Base-by-base conservation (phyloP, 2,329 filamentous ascomycete genomes). In the Triangularia setosa region DNA sequence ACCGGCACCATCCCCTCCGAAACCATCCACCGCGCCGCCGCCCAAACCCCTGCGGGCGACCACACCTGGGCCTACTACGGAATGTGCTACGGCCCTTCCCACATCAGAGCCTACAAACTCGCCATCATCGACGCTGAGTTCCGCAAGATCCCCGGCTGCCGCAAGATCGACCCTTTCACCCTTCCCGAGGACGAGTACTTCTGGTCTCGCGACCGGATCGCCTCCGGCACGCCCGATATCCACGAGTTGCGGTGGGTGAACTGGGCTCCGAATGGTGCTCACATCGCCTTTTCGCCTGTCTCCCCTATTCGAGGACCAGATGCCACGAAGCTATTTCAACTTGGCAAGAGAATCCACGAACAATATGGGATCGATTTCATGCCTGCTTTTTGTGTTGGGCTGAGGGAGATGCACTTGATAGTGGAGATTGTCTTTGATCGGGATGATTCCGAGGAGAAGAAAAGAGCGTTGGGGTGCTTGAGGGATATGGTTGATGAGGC, bases 271-370 rank as follows among this genome's bases (percentile, higher is more conserved):
- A 84, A 84, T 68, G 82, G 80, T 4, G 77, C 78, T 0, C 82
- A 84, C 68, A 68, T 84, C 4, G 81, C 81, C 74, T 85, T 85
- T 74, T 79, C 77, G 4, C 83, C 83, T 1, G 84, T 85, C 64
- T 76, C 74, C 30, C 77, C 77, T 8, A 79, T 81, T 64, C 74
- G 75, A 16, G 78, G 78, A 3, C 67, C 71, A 1, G 79, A 81
- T 61, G 80, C 79, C 3, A 74, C 70, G 14, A 72, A 68, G 58
- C 71, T 80, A 60, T 80, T 76, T 65, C 70, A 70, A 12, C 67
- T 77, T 5, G 76, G 76, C 12, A 73, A 74, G 63, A 61, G 64
- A 54, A 67, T 73, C 23, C 75, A 76, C 63, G 70, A 72, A 21
- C 69, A 77, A 64, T 73, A 74, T 56, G 76, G 75, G 8, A 73